Evolutionary conservation across 257 asterid genomes (phyloP), one percentile per base, ranked within the genome.

Genomic region (Cordia subcordata): DNA sequence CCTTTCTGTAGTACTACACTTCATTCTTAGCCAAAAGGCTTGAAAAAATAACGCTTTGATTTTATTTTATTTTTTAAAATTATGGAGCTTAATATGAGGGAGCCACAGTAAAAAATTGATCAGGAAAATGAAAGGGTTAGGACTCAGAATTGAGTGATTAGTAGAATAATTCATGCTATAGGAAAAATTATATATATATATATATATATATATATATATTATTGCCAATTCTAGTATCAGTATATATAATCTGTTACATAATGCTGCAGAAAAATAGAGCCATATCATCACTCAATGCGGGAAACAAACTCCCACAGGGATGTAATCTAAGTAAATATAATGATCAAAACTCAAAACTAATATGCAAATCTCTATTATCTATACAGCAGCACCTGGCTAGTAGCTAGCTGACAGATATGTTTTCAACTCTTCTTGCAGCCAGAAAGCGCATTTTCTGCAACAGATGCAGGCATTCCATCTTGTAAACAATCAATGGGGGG

Each of bases 401-500:
- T 16, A 20, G 15, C 19, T 50, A 13, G 27, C 10, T 21, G 20
- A 46, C 33, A 13, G 49, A 5, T 18, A 54, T 61, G 37, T 11
- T 44, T n/a, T n/a, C n/a, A 61, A 49, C 47, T 42, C 4, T 42
- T 42, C 3, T 42, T 79, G 79, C 98, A 88, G n/a, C 67, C 77
- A 55, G 66, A 73, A 8, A 55, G 60, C 20, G 81, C 38, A 58
- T 57, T 72, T 56, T 93, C 92, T 0, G 76, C 75, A 0, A 86
- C 49, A 0, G 85, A 22, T 42, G 72, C 64, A 0, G 99, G 99
- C 74, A 79, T 23, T 1, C 97, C 97, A 10, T 93, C 96, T 15
- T 70, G 89, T 62, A 93, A 70, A 58, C 97, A 93, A 27, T 86
- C 94, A 17, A 93, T 83, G 0, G 97, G 97, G 37, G 97, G 97